Base-by-base conservation (phyloP, 768 basidiomycete species). In the Rhodotorula sphaerocarpa region DNA sequence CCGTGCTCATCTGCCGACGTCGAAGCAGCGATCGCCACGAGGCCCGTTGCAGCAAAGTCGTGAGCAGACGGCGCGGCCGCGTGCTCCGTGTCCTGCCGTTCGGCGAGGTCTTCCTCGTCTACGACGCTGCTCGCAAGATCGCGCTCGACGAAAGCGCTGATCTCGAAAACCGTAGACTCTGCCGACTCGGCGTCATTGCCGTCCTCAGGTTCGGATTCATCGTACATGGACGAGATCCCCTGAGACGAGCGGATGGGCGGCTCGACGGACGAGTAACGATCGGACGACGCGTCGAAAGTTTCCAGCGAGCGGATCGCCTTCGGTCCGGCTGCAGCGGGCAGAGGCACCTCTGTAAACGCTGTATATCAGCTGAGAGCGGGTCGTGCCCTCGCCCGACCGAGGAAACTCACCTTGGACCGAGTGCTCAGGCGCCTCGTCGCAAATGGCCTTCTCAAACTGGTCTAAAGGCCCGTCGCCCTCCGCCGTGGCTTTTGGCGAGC, bases 61-160 rank as follows among this genome's bases (percentile, higher is more conserved):
- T n/a, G n/a, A n/a, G n/a, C n/a, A n/a, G n/a, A n/a, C n/a, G n/a
- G n/a, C n/a, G n/a, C n/a, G n/a, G n/a, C n/a, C n/a, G n/a, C n/a
- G n/a, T n/a, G 4, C 15, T 27, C 16, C 5, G 47, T 3, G 47
- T 12, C 28, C 18, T 28, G 47, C 21, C 23, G 50, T 34, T 51
- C 50, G 3, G n/a, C n/a, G 50, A n/a, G 16, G 47, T 58, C 57
- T 15, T 58, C 57, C 57, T 58, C 57, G 11, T 58, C 57, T 25
- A 50, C 23, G 28, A 43, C 39, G 30, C 57, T 58, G 36, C 57
- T 58, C 21, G 57, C 57, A 14, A 58, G 48, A 18, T 58, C 57
- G 20, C 57, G 57, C 47, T 50, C 57, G 48, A 58, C 23, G 39
- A 58, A 58, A 6, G 36, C 57, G n/a, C 47, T 50, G 47, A 58